Conservation (phyloP, 352 stramenopile genomes). For the Pythium plurisporium region DNA sequence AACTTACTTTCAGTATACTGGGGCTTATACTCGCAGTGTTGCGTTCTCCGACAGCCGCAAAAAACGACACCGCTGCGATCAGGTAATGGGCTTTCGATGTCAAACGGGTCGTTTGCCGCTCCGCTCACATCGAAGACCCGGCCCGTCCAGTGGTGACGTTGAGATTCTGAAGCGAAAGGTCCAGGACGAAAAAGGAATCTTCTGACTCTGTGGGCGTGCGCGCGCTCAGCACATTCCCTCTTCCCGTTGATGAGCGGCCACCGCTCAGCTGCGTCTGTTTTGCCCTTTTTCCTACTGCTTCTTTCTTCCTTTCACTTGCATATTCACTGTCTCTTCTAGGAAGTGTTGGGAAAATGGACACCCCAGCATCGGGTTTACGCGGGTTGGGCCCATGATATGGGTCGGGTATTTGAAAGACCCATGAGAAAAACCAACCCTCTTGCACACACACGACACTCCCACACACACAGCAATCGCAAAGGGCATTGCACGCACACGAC, state of each 20-base stretch:
- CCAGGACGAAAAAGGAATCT: slow-evolving; percentile 7
- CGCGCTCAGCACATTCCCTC: neutral
- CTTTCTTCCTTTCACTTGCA: too few species aligned
- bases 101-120: slow-evolving; percentile 10
- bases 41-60: slow-evolving; percentile 20
- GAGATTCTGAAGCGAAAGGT: slow-evolving; percentile 7
- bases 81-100: slow-evolving; percentile 4
- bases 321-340: neutral
- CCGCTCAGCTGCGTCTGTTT: too few species aligned
- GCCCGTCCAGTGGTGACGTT: too few species aligned
- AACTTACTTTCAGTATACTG: slow-evolving; percentile 22
- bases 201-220: neutral
- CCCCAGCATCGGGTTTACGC: too few species aligned
- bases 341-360: too few species aligned
- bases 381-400: neutral
- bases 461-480: slow-evolving; percentile 10
- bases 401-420: neutral
- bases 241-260: neutral
- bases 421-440: slow-evolving; percentile 16
- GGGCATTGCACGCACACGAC: slow-evolving; percentile 9
- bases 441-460: neutral
- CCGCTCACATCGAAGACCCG: too few species aligned
- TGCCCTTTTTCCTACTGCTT: too few species aligned
- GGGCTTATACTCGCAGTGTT: slow-evolving; percentile 3
- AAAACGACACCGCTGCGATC: slow-evolving; percentile 10